A percentile compares a stretch with the other conserved stretches of the same genome.
phyloP scores from a whole-genome alignment of 2,329 filamentous ascomycete species.

The Colletotrichum aenigma region DNA sequence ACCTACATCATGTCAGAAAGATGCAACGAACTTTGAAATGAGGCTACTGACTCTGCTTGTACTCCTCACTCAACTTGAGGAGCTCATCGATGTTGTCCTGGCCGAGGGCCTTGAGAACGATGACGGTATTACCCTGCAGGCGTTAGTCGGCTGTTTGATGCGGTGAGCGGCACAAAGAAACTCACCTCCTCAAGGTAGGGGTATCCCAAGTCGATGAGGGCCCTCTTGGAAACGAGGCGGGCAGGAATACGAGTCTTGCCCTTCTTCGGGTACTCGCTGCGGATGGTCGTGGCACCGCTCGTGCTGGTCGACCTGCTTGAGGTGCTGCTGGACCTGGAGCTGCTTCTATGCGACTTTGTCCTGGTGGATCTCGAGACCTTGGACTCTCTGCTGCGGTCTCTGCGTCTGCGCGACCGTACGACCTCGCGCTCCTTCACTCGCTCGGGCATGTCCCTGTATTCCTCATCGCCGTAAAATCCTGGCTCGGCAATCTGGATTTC shows the following conservation, averaged over 20 bases:
- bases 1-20: conserved; percentile 30
- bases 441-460: conserved; percentile 67
- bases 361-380: conserved; percentile 43
- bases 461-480: conserved; percentile 73
- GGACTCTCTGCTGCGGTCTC: conserved; percentile 46
- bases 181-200: conserved; percentile 85
- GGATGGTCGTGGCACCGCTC: conserved; percentile 54
- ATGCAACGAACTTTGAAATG: too few relatives aligned
- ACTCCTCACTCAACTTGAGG: conserved; percentile 80
- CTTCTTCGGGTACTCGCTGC: conserved; percentile 74
- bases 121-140: conserved; percentile 74
- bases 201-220: conserved; percentile 84
- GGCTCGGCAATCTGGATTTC: conserved; percentile 73
- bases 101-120: conserved; percentile 83
- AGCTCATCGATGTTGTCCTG: conserved; percentile 93
- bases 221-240: conserved; percentile 78
- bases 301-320: conserved; percentile 47
- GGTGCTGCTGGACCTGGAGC: conserved; percentile 46
- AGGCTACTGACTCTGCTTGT: conserved; percentile 58
- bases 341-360: conserved; percentile 39
- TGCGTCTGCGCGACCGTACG: conserved; percentile 51
- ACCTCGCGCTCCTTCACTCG: conserved; percentile 67
- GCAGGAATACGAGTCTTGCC: conserved; percentile 90
- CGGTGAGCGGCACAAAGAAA: conserved; percentile 1
- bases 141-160: conserved; percentile 1